Conservation (phyloP, 2,329 filamentous ascomycete genomes). For the Cryoendolithus antarcticus region DNA sequence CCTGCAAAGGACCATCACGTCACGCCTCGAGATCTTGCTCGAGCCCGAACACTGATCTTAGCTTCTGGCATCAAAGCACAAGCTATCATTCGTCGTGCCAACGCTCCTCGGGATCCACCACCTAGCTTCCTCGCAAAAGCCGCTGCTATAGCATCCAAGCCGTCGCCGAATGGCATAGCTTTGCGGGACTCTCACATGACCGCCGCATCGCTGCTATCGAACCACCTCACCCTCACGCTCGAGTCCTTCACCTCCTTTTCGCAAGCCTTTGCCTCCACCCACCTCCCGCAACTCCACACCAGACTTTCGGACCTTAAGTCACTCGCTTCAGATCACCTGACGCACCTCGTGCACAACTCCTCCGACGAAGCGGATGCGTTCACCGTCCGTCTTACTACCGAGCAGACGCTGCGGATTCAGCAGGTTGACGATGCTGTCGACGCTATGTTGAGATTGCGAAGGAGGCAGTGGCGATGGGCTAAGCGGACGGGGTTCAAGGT, state of each 20-base stretch:
- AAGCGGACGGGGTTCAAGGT: slow-evolving; percentile 65
- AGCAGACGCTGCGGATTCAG: slow-evolving; percentile 69
- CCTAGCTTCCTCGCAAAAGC: slow-evolving; percentile 26
- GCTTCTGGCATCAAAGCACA: slow-evolving; percentile 82
- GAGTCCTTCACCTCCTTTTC: slow-evolving; percentile 28
- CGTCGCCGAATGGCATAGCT: background rate
- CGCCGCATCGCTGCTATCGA: slow-evolving; percentile 40
- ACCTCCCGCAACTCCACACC: slow-evolving; percentile 31
- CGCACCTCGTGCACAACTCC: slow-evolving; percentile 50
- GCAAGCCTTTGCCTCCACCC: slow-evolving; percentile 39
- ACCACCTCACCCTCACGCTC: slow-evolving; percentile 25
- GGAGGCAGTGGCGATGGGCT: slow-evolving; percentile 62
- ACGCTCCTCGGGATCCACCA: slow-evolving; percentile 28
- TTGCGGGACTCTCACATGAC: slow-evolving; percentile 2
- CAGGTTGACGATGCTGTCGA: slow-evolving; percentile 65
- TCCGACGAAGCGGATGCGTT: slow-evolving; percentile 73
- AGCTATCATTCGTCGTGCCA: slow-evolving; percentile 59
- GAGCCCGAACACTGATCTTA: slow-evolving; percentile 61
- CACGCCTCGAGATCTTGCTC: slow-evolving; percentile 62
- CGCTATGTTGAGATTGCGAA: slow-evolving; percentile 55
- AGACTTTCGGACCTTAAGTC: slow-evolving; percentile 33
- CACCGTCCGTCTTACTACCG: slow-evolving; percentile 60
- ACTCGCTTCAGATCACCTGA: slow-evolving; percentile 38
- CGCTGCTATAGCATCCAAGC: slow-evolving; percentile 33
- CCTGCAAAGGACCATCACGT: slow-evolving; percentile 32